Conservation (phyloP, 1,284 basidiomycete genomes). For the Prillingera fragicola region DNA sequence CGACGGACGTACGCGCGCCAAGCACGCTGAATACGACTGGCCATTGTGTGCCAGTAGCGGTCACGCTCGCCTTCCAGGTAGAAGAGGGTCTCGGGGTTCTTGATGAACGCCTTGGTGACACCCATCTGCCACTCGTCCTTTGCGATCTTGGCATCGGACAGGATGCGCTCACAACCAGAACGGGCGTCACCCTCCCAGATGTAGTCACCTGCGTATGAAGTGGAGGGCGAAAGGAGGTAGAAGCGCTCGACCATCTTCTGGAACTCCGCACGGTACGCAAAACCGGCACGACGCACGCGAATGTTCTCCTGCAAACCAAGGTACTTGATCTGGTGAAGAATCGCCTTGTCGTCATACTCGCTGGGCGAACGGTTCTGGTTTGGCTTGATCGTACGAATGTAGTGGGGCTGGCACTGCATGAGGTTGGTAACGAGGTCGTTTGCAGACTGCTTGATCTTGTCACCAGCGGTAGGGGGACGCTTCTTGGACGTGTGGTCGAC, state of each 20-base stretch:
- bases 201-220: conserved; percentile 98
- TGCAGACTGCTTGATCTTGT: conserved; percentile 94
- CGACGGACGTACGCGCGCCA: conserved; percentile 94
- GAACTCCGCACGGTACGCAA: conserved; percentile 82
- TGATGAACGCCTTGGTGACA: conserved; percentile 97
- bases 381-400: conserved; percentile 99
- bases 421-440: conserved; percentile 92
- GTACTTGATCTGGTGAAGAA: conserved; percentile 98
- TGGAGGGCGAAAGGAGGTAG: conserved; percentile 88
- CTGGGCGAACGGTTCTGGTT: conserved; percentile 91
- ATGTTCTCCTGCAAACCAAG: conserved; percentile 98
- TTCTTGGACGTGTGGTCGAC: conserved; percentile 97
- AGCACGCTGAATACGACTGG: conserved; percentile 88
- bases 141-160: conserved; percentile 90
- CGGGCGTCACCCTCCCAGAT: conserved; percentile 89
- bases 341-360: conserved; percentile 91
- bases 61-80: conserved; percentile 98
- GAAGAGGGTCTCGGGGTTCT: conserved; percentile 99
- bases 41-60: conserved; percentile 99
- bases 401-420: conserved; percentile 93
- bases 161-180: conserved; percentile 87
- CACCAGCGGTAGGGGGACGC: conserved; percentile 93
- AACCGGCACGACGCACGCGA: conserved; percentile 90
- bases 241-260: conserved; percentile 99
- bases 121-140: conserved; percentile 99